These are phyloP conservation scores for Periglandula ipomoeae DNA, from an alignment of 2,329 filamentous ascomycete genomes.

Conservation along the genomic window DNA sequence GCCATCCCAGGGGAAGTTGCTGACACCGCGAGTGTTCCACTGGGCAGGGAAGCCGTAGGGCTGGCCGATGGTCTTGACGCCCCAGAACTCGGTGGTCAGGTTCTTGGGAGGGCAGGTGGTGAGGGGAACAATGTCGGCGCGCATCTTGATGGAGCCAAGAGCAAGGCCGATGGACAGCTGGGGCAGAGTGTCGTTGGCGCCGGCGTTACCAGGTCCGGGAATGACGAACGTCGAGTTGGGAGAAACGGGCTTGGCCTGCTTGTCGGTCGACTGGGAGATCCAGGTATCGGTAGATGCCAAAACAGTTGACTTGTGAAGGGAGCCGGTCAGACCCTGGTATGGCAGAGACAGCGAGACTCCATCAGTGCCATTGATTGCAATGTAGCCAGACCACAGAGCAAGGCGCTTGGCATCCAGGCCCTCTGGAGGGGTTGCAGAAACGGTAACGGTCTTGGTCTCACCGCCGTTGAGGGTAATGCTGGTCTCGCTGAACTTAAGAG, in stretches of 20 bases:
- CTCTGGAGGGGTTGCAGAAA: slow-evolving; percentile 5
- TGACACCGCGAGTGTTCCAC: slow-evolving; percentile 18
- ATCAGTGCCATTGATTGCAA: slow-evolving; percentile 25
- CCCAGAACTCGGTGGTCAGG: slow-evolving; percentile 23
- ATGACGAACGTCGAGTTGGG: slow-evolving; percentile 32
- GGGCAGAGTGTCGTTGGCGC: slow-evolving; percentile 25
- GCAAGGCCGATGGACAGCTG: slow-evolving; percentile 30
- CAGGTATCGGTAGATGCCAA: slow-evolving; percentile 16
- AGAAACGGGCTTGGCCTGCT: slow-evolving; percentile 14
- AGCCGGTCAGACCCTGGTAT: slow-evolving; percentile 31
- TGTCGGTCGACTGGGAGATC: slow-evolving; percentile 25
- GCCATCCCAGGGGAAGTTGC: slow-evolving; percentile 33
- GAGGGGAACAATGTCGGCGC: slow-evolving; percentile 35
- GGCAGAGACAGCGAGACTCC: slow-evolving; percentile 28
- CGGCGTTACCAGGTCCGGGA: slow-evolving; percentile 28
- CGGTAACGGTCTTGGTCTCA: slow-evolving; percentile 6
- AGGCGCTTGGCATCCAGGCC: slow-evolving; percentile 7
- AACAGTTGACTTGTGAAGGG: slow-evolving; percentile 20
- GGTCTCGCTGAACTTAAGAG: slow-evolving; percentile 10
- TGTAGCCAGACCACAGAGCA: slow-evolving; percentile 11
- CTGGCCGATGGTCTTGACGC: slow-evolving; percentile 32
- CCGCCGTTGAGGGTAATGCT: slow-evolving; percentile 5
- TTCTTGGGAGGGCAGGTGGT: slow-evolving; percentile 18
- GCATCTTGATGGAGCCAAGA: slow-evolving; percentile 36
- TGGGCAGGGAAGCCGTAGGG: slow-evolving; percentile 32